Evolutionary conservation across 257 asterid species (phyloP).

Genomic region (Fraxinus americana): DNA sequence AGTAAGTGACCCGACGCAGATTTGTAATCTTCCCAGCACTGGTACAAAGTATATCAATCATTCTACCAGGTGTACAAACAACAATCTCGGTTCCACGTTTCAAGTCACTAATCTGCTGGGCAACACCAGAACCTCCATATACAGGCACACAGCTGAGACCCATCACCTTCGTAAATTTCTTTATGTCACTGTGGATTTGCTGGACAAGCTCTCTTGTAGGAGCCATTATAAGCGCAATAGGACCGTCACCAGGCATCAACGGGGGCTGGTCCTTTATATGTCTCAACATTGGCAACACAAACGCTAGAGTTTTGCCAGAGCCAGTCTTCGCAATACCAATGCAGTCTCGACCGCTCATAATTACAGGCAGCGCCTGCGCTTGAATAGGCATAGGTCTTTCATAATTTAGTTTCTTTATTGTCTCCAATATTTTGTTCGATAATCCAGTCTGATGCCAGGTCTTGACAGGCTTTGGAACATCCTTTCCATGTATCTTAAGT

Average conservation of each 20-base stretch:
- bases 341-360: slow-evolving; percentile 94
- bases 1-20: slow-evolving; percentile 82
- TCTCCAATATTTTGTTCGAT: slow-evolving; percentile 72
- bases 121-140: slow-evolving; percentile 94
- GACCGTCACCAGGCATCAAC: slow-evolving; percentile 82
- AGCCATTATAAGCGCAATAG: slow-evolving; percentile 88
- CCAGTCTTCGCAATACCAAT: slow-evolving; percentile 93
- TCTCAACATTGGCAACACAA: slow-evolving; percentile 90
- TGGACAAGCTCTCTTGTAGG: slow-evolving; percentile 95
- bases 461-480: slow-evolving; percentile 82
- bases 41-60: slow-evolving; percentile 90
- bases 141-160: slow-evolving; percentile 84
- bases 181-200: slow-evolving; percentile 78
- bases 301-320: slow-evolving; percentile 89
- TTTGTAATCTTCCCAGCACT: slow-evolving; percentile 89
- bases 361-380: slow-evolving; percentile 83
- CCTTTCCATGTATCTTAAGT: slow-evolving; percentile 85
- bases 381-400: slow-evolving; percentile 88
- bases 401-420: slow-evolving; percentile 67
- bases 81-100: slow-evolving; percentile 90
- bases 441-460: slow-evolving; percentile 91
- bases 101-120: slow-evolving; percentile 88
- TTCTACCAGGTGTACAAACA: slow-evolving; percentile 92
- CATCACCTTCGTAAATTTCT: slow-evolving; percentile 69
- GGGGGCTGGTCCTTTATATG: slow-evolving; percentile 92